phyloP scores from a whole-genome alignment of 768 basidiomycete genomes.

The Collybia sordida region DNA sequence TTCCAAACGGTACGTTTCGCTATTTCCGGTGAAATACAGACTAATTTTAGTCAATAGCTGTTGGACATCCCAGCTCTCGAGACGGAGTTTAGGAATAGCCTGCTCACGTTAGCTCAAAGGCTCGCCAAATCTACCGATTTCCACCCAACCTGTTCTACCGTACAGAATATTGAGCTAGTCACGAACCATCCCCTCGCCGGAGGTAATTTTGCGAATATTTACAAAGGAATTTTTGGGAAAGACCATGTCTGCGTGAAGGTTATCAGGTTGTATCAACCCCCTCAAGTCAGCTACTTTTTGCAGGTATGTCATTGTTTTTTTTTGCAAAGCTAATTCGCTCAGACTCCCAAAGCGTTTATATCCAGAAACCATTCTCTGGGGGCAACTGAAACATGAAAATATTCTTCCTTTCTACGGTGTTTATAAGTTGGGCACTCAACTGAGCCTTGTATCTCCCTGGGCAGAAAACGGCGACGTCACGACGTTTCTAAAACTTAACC shows the following conservation, averaged over 20 bases:
- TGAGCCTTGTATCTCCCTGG: slow-evolving; percentile 34
- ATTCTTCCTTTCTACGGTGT: slow-evolving; percentile 31
- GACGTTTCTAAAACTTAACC: slow-evolving; percentile 24
- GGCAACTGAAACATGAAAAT: slow-evolving; percentile 28
- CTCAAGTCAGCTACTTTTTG: not conserved
- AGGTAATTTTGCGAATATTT: slow-evolving; percentile 8
- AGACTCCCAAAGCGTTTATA: slow-evolving; percentile 10
- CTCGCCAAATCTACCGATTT: slow-evolving; percentile 2
- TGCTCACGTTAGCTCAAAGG: slow-evolving; percentile 5
- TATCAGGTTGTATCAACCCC: not conserved
- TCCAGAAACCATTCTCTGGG: slow-evolving; percentile 20
- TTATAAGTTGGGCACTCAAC: slow-evolving; percentile 16
- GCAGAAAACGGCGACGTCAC: slow-evolving; percentile 21
- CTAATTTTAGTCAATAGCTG: not conserved
- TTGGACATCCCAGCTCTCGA: slow-evolving; percentile 1
- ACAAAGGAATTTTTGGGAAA: not conserved
- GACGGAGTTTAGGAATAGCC: not conserved
- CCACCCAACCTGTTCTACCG: slow-evolving; percentile 5
- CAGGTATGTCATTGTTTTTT: not conserved
- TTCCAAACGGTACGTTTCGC: no score
- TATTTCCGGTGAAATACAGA: no score
- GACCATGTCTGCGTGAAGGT: slow-evolving; percentile 4
- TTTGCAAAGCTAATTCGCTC: not conserved
- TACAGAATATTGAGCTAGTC: not conserved
- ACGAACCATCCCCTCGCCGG: not conserved